Evolutionary conservation across 192 early-diverging fungal genomes (phyloP).

Genomic region (Funneliformis mosseae): DNA sequence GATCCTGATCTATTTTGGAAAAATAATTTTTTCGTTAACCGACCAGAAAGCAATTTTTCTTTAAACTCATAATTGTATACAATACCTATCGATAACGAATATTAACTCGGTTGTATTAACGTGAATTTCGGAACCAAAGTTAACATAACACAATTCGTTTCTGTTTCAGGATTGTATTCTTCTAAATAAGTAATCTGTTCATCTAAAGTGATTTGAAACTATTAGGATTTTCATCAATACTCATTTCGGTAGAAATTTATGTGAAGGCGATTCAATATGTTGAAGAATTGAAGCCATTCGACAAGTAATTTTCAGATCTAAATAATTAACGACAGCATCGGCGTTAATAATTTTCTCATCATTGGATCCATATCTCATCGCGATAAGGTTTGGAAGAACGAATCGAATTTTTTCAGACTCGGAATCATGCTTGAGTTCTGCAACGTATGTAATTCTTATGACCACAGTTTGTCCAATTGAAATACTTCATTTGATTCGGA

Average conservation of each 20-base stretch:
- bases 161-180: slow-evolving; percentile 31
- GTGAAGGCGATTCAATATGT: slow-evolving; percentile 49
- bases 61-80: not conserved
- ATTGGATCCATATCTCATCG: slow-evolving; percentile 39
- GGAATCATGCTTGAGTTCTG: slow-evolving; percentile 50
- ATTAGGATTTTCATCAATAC: slow-evolving; percentile 23
- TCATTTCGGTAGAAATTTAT: slow-evolving; percentile 38
- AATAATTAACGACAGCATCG: no score
- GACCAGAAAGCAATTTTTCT: no score
- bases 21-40: not conserved
- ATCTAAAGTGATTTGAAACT: slow-evolving; percentile 28
- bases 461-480: slow-evolving; percentile 37
- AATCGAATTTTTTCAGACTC: slow-evolving; percentile 51
- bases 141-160: slow-evolving; percentile 21
- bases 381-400: slow-evolving; percentile 45
- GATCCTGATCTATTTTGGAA: slow-evolving; percentile 49
- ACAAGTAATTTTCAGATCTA: slow-evolving; percentile 37
- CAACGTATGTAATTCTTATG: slow-evolving; percentile 50
- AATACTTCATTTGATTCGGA: slow-evolving; percentile 39
- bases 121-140: slow-evolving; percentile 34
- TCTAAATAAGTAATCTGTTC: no score
- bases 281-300: slow-evolving; percentile 35
- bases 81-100: slow-evolving; percentile 47
- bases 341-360: slow-evolving; percentile 1
- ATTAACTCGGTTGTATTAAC: slow-evolving; percentile 40